phyloP scores from a whole-genome alignment of 768 basidiomycete genomes.

The Lactarius akahatsu region DNA sequence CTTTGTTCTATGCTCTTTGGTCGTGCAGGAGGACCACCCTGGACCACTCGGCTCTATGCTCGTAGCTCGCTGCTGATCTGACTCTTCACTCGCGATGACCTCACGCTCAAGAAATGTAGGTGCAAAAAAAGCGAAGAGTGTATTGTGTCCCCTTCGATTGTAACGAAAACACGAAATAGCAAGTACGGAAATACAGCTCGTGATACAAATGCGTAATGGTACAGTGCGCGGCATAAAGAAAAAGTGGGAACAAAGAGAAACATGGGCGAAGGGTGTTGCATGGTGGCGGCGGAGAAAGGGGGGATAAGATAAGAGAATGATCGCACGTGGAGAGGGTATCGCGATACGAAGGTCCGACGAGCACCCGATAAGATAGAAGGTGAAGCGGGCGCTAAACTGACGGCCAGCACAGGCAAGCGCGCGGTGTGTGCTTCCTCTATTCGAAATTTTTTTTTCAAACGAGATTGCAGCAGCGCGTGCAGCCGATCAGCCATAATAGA shows the following conservation, averaged over 20 bases:
- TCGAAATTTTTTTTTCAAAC: conserved; percentile 14
- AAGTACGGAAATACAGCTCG: conserved; percentile 21
- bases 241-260: neutral
- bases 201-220: conserved; percentile 28
- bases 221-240: conserved; percentile 25
- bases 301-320: conserved; percentile 1
- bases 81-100: neutral
- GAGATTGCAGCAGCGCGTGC: conserved; percentile 19
- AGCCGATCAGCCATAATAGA: conserved; percentile 28
- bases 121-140: conserved; percentile 1
- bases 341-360: conserved; percentile 9
- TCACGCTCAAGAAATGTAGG: too few relatives aligned
- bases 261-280: conserved; percentile 1
- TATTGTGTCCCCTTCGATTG: conserved; percentile 16
- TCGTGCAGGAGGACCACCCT: neutral
- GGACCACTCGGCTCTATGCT: neutral
- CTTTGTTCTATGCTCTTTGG: neutral
- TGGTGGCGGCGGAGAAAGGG: neutral
- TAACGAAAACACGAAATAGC: conserved; percentile 22
- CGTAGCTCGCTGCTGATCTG: neutral
- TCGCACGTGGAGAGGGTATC: conserved; percentile 10
- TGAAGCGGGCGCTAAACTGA: conserved; percentile 18
- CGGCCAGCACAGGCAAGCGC: conserved; percentile 11
- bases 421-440: conserved; percentile 15
- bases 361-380: conserved; percentile 5